These are phyloP conservation scores for Zymoseptoria ardabiliae DNA, from an alignment of 2,329 filamentous ascomycete genomes.

Conservation along the genomic window DNA sequence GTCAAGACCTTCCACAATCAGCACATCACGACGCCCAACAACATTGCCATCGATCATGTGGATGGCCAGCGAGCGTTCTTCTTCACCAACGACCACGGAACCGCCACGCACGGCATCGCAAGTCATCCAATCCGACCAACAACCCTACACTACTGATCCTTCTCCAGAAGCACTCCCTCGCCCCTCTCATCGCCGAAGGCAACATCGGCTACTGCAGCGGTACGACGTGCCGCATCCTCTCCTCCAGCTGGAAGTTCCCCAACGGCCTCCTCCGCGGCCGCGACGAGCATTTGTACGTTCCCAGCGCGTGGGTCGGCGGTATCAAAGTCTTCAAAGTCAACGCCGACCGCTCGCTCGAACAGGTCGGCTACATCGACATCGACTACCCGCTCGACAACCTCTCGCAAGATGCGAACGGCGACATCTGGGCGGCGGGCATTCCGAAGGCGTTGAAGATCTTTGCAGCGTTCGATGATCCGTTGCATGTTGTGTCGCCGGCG, in stretches of 20 bases:
- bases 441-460: slow-evolving; percentile 9
- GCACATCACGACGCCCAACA: slow-evolving; percentile 17
- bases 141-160: neutral
- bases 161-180: slow-evolving; percentile 4
- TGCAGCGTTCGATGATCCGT: slow-evolving; percentile 11
- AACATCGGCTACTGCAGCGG: slow-evolving; percentile 14
- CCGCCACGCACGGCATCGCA: slow-evolving; percentile 10
- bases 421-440: slow-evolving; percentile 15
- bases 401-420: slow-evolving; percentile 13
- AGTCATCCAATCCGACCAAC: neutral
- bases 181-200: slow-evolving; percentile 13
- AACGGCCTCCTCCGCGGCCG: slow-evolving; percentile 13
- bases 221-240: slow-evolving; percentile 6
- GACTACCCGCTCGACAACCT: slow-evolving; percentile 18
- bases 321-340: slow-evolving; percentile 13
- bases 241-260: slow-evolving; percentile 10
- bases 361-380: slow-evolving; percentile 9
- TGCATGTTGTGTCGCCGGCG: slow-evolving; percentile 3
- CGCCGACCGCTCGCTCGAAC: slow-evolving; percentile 2
- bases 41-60: slow-evolving; percentile 11
- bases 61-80: slow-evolving; percentile 9
- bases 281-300: slow-evolving; percentile 14
- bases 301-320: slow-evolving; percentile 10
- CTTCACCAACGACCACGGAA: slow-evolving; percentile 21
- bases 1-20: slow-evolving; percentile 9